Base-by-base conservation (phyloP, 1,284 basidiomycete genomes). In the Bondarzewia mesenterica region DNA sequence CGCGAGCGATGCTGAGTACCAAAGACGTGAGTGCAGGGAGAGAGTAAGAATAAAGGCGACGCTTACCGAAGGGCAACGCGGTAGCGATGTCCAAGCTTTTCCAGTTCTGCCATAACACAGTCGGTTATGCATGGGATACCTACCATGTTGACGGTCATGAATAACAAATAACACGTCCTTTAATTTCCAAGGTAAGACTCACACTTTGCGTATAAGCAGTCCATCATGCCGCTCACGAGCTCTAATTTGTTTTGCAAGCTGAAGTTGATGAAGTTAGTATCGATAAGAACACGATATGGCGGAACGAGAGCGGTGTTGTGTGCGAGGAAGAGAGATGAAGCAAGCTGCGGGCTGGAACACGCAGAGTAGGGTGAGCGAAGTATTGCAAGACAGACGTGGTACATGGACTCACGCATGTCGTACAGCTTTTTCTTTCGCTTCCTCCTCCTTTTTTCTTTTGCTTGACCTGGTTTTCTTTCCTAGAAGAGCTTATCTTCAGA, bases 211-310 rank as follows among this genome's bases (percentile, higher is more conserved):
- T 92, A 98, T 12, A 99, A 72, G 60, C 94, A 97, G 64, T 99
- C 96, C 94, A 99, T 98, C 96, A 99, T 98, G 14, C 92, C 93
- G 60, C 89, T 85, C 18, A 98, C 78, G 42, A 99, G 78, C 66
- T 99, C 96, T 57, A 99, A 75, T 67, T 98, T 97, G 71, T 99
- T 99, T 71, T 99, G 95, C 44, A 99, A 75, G 56, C 88, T 92
- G 65, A 99, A 95, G 65, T 99, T 99, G 77, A 99, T 98, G 62
- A 99, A 99, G 67, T 99, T 99, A 61, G 96, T 99, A 69, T 99
- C 96, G 50, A 99, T 93, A 39, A 99, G 79, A 8, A 99, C 90
- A 22, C 95, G 84, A 64, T 99, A 99, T 0, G 96, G 96, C 0
- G 96, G 96, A 0, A 92, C 94, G 26, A 99, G 85, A 10, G 94